Conservation (phyloP, 495 filamentous ascomycete genomes). For the Penicillium salamii region DNA sequence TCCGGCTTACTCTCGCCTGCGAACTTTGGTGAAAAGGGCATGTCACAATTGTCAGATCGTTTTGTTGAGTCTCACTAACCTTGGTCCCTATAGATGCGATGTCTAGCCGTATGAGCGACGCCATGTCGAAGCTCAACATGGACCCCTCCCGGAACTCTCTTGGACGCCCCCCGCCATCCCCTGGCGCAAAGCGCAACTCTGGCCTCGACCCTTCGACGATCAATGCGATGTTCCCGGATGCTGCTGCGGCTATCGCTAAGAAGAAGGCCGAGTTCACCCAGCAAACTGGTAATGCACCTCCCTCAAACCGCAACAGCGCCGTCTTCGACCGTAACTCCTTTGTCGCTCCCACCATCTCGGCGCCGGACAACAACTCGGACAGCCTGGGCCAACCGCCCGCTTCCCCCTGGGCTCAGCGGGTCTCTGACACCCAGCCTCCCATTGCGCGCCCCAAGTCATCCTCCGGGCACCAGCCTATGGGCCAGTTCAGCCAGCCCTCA, state of each 20-base stretch:
- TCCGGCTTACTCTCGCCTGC: constrained; percentile 92
- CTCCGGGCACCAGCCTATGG: constrained; percentile 87
- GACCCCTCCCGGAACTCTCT: constrained; percentile 85
- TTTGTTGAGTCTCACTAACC: constrained; percentile 12
- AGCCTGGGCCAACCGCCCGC: constrained; percentile 58
- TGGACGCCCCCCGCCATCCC: constrained; percentile 72
- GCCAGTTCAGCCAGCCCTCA: constrained; percentile 88
- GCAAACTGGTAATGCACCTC: constrained; percentile 83
- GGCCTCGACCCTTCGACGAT: constrained; percentile 90
- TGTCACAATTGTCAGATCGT: constrained; percentile 12
- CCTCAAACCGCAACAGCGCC: constrained; percentile 90
- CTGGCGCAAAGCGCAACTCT: constrained; percentile 82
- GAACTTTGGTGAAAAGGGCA: constrained; percentile 93
- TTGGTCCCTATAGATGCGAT: constrained; percentile 70
- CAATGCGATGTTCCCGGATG: constrained; percentile 98
- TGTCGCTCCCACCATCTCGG: constrained; percentile 74
- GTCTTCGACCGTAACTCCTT: constrained; percentile 77
- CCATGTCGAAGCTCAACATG: constrained; percentile 91
- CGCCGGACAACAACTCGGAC: constrained; percentile 54
- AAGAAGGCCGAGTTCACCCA: constrained; percentile 97
- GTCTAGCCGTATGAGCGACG: constrained; percentile 93
- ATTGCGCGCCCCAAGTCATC: constrained; percentile 84
- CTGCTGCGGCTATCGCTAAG: constrained; percentile 92
- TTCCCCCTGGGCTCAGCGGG: constrained; percentile 73
- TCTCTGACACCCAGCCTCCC: constrained; percentile 52